phyloP scores from a whole-genome alignment of 164 flowering plant genomes.

The Aristolochia contorta region DNA sequence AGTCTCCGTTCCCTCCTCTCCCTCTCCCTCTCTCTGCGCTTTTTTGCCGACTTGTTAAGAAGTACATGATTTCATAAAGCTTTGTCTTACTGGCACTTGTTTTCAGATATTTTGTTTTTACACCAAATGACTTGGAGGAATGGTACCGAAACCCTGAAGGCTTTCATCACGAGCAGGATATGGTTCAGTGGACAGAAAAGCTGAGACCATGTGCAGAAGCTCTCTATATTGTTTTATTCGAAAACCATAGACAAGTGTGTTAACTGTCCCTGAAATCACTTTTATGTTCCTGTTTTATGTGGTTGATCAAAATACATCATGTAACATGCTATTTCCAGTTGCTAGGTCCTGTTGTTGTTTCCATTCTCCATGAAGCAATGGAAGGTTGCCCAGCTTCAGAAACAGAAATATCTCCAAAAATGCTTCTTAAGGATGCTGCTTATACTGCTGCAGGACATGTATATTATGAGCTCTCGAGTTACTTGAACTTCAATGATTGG shows the following conservation, averaged over 20 bases:
- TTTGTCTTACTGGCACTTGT: neutral
- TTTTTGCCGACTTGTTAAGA: neutral
- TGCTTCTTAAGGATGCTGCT: constrained; percentile 98
- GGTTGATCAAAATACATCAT: no score
- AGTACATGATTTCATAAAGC: neutral
- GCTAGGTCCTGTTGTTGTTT: constrained; percentile 87
- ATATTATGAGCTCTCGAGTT: constrained; percentile 85
- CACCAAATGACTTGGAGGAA: constrained; percentile 74
- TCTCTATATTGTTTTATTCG: constrained; percentile 84
- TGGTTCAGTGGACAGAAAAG: constrained; percentile 92
- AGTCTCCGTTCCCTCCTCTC: constrained; percentile 1
- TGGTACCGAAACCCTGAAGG: constrained; percentile 84
- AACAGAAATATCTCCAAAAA: constrained; percentile 64
- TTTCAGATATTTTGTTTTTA: constrained; percentile 80
- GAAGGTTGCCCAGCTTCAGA: constrained; percentile 66
- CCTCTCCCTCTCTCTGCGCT: no score
- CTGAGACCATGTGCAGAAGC: constrained; percentile 99
- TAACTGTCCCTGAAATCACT: no score
- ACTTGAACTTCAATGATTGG: constrained; percentile 92
- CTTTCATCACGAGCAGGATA: constrained; percentile 97
- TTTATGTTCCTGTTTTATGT: neutral
- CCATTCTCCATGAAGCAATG: constrained; percentile 94
- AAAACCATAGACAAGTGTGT: constrained; percentile 78
- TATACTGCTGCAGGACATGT: constrained; percentile 95
- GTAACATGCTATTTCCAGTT: constrained; percentile 36